Conservation (phyloP, 2,329 filamentous ascomycete genomes). For the Didymella pomorum region DNA sequence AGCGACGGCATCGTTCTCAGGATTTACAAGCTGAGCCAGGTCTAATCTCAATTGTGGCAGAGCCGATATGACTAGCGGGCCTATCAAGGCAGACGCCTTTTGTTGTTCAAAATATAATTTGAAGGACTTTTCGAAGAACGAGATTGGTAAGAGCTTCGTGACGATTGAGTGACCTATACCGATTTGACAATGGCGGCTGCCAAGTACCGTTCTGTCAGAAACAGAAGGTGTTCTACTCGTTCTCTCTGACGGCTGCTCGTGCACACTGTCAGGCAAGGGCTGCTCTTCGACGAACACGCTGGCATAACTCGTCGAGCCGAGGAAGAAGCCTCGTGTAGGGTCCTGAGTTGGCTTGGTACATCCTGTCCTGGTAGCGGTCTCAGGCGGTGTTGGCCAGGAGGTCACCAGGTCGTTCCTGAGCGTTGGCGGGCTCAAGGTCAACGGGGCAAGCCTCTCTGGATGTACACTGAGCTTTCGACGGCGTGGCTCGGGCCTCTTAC, state of each 20-base stretch:
- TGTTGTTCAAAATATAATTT: slow-evolving; percentile 39
- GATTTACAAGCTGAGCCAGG: slow-evolving; percentile 34
- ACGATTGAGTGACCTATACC: slow-evolving; percentile 39
- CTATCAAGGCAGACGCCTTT: slow-evolving; percentile 38
- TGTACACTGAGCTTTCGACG: slow-evolving; percentile 29
- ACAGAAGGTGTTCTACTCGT: slow-evolving; percentile 34
- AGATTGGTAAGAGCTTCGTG: slow-evolving; percentile 41
- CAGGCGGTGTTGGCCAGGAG: slow-evolving; percentile 44
- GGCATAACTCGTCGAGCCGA: slow-evolving; percentile 50
- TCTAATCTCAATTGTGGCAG: slow-evolving; percentile 44
- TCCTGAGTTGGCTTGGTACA: slow-evolving; percentile 31
- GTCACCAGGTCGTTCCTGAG: slow-evolving; percentile 37
- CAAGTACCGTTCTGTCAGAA: slow-evolving; percentile 26
- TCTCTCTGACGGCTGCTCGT: slow-evolving; percentile 41
- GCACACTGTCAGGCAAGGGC: slow-evolving; percentile 40
- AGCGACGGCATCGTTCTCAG: slow-evolving; percentile 28
- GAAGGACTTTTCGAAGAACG: slow-evolving; percentile 40
- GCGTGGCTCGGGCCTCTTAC: slow-evolving; percentile 46
- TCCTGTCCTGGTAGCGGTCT: slow-evolving; percentile 33
- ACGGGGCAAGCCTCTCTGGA: slow-evolving; percentile 30
- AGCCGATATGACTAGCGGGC: slow-evolving; percentile 41
- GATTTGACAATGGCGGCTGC: slow-evolving; percentile 42
- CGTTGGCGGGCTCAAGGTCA: slow-evolving; percentile 40
- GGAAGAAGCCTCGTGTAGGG: slow-evolving; percentile 41
- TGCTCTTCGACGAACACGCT: slow-evolving; percentile 45